Evolutionary conservation across 108 stramenopile species (phyloP).

Genomic region (Fistulifera pelliculosa): DNA sequence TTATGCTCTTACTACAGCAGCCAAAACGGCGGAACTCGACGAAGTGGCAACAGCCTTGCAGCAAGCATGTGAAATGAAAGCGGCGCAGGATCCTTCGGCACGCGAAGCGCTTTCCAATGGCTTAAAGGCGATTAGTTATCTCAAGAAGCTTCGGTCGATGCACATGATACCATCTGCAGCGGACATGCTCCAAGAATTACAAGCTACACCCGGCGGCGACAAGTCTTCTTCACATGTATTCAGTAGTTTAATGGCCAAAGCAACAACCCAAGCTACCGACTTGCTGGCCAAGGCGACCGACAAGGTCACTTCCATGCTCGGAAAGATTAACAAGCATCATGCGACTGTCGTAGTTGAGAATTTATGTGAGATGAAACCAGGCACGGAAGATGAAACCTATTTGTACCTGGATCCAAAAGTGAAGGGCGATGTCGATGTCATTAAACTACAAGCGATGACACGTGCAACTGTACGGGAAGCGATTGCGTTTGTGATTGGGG

Average conservation of each 20-base stretch:
- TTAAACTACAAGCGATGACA: constrained; percentile 49
- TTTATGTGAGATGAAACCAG: constrained; percentile 80
- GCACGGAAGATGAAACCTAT: constrained; percentile 91
- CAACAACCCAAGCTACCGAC: constrained; percentile 85
- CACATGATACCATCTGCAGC: constrained; percentile 72
- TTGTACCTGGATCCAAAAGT: constrained; percentile 92
- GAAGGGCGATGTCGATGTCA: constrained; percentile 77
- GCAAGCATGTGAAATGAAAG: constrained; percentile 41
- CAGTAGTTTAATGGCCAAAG: constrained; percentile 80
- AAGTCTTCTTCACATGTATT: constrained; percentile 33
- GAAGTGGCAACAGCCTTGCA: constrained; percentile 72
- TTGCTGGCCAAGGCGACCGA: constrained; percentile 90
- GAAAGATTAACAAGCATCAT: constrained; percentile 80
- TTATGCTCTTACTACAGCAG: constrained; percentile 67
- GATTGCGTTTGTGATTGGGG: constrained; percentile 95
- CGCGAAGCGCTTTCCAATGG: constrained; percentile 38
- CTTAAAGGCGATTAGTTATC: constrained; percentile 60
- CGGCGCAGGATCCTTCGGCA: constrained; percentile 41
- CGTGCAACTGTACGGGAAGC: constrained; percentile 74
- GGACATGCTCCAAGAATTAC: constrained; percentile 42
- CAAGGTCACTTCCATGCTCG: constrained; percentile 82
- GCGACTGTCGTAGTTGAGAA: constrained; percentile 90
- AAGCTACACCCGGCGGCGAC: constrained; percentile 18
- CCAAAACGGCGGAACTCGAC: constrained; percentile 64
- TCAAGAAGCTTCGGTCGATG: constrained; percentile 83